Conservation (phyloP, 257 asterid species). For the Echium plantagineum region DNA sequence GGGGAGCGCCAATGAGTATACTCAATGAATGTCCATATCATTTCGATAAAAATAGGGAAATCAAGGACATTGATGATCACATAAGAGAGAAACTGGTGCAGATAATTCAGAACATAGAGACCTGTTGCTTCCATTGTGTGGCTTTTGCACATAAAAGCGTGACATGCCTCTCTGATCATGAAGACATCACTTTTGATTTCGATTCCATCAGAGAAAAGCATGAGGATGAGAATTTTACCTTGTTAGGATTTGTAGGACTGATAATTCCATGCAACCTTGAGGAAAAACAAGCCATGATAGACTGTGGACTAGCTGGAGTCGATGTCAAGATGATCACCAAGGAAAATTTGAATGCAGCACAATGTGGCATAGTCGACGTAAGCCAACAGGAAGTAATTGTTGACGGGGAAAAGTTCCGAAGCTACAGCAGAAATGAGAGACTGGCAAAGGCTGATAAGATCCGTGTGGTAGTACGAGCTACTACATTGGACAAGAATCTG, state of each 20-base stretch:
- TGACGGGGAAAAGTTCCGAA: neutral
- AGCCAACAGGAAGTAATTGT: neutral
- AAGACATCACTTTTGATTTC: neutral
- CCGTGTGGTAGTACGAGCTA: slow-evolving; percentile 1
- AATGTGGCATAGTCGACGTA: neutral
- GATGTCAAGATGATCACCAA: slow-evolving; percentile 1
- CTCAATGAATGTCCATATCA: slow-evolving; percentile 11
- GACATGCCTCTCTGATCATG: slow-evolving; percentile 2
- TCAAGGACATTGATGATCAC: neutral
- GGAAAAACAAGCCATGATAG: neutral
- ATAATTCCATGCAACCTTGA: neutral
- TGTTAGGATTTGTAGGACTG: slow-evolving; percentile 1
- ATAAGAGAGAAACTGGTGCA: slow-evolving; percentile 2
- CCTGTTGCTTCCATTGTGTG: slow-evolving; percentile 11
- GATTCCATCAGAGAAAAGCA: neutral
- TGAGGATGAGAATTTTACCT: neutral
- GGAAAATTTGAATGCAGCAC: neutral
- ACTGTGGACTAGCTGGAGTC: neutral
- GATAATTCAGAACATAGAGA: slow-evolving; percentile 12
- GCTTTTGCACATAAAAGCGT: slow-evolving; percentile 12
- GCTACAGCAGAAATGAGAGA: neutral
- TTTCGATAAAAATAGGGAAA: slow-evolving; percentile 1
- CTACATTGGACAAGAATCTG: neutral
- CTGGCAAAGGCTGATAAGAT: slow-evolving; percentile 2
- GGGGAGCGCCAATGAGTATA: slow-evolving; percentile 12